Base-by-base conservation (phyloP, 2,329 filamentous ascomycete genomes). In the Ceratocystis harringtonii region DNA sequence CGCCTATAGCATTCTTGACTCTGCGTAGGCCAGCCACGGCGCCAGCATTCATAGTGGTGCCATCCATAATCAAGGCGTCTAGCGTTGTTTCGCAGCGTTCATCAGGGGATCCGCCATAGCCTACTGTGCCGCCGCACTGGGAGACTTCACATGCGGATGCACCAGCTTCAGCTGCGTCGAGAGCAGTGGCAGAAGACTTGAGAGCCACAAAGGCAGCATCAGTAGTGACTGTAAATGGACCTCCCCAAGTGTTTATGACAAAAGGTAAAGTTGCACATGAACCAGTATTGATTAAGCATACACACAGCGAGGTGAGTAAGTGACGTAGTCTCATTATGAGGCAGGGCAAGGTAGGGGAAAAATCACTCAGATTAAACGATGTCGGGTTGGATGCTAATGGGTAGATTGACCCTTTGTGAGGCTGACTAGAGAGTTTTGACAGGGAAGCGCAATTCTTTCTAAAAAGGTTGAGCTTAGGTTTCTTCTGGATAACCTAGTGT, bases 21-120 rank as follows among this genome's bases (percentile, higher is more conserved):
- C 80, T 75, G 4, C 80, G 76, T 22, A 83, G 72, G 0, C 75
- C 78, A 0, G 79, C 81, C 4, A 83, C 80, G 4, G 80, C 79
- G 52, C 81, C 81, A 0, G 77, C 75, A 17, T 81, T 80, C 73
- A 83, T 76, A n/a, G 75, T 79, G 0, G 71, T 72, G 32, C 81
- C 80, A 70, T 83, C 80, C 77, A 83, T 82, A 71, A 83, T 77
- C 74, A 83, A 76, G n/a, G 81, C 80, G 71, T 83, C 81, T 15
- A 83, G 78, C 0, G 80, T 82, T 2, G 81, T 83, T 73, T 83
- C 81, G 72, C 81, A 83, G 41, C 73, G 71, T 70, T 83, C 81
- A 68, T 81, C 80, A 0, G 80, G 80, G 1, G 80, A 81, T 6
- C 81, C 80, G 64, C 80, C 80, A 69, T 74, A 81, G 63, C 81